Evolutionary conservation across 2,329 filamentous ascomycete species (phyloP), one percentile per base, ranked within the genome.

Genomic region (Sporothrix protearum): DNA sequence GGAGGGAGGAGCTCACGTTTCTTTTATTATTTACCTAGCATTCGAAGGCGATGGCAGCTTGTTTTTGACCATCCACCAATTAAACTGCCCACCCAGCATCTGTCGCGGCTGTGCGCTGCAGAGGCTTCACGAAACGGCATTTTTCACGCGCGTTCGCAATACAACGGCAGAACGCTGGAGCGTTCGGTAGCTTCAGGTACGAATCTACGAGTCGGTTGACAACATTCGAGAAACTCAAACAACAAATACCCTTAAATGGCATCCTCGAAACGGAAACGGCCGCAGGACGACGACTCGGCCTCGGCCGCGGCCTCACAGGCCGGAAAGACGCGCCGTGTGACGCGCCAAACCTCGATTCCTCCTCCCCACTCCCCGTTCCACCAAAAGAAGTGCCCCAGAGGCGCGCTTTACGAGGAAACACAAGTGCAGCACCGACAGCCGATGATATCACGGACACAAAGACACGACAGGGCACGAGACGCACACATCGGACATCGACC

Each of bases 291-390:
- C 0, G 70, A 71, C 25, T 69, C 72, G 36, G 7, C 45, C 2
- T 36, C 19, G 36, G 33, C 57, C 19, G 33, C 57, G n/a, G 33
- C 66, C 9, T 47, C 14, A 28, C 49, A 59, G 42, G 25, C 71
- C 55, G 71, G 53, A 16, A 71, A 71, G 53, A 75, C 78, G 72
- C 79, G 78, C 71, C 78, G 79, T 74, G 76, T 76, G 68, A 81
- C 79, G 75, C 80, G 79, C 71, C 78, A 78, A 67, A 76, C 78
- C 10, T 79, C 80, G 68, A 78, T 77, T 59, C 75, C 78, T 71
- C 78, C 79, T 67, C 75, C 79, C 79, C 80, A 68, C 79, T 77
- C 57, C 76, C 78, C 45, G 76, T 79, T 64, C 77, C 76, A 75
- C 75, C 77, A 70, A 76, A 78, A 45, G 76, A 76, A 14, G 76